Evolutionary conservation across 108 stramenopile genomes (phyloP).

Genomic region (Skeletonema tropicum): DNA sequence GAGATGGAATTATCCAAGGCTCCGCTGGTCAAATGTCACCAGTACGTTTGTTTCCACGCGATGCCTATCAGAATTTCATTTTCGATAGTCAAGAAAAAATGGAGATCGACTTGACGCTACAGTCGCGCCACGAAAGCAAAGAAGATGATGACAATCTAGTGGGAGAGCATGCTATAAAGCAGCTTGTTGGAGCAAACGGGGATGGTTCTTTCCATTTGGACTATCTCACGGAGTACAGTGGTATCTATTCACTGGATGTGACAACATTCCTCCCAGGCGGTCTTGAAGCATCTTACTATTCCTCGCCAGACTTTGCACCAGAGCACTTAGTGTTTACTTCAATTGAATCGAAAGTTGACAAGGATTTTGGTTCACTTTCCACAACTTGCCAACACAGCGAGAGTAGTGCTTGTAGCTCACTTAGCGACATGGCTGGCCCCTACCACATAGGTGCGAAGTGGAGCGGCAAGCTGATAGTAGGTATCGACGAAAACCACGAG

Average conservation of each 20-base stretch:
- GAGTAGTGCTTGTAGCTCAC: neutral
- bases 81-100: constrained; percentile 8
- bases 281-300: constrained; percentile 10
- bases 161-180: neutral
- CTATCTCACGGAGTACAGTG: constrained; percentile 1
- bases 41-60: constrained; percentile 18
- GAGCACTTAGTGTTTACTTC: constrained; percentile 12
- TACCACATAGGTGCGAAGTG: constrained; percentile 10
- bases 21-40: constrained; percentile 16
- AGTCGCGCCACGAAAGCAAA: constrained; percentile 1
- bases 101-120: constrained; percentile 13
- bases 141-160: neutral
- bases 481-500: constrained; percentile 16
- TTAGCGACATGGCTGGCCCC: constrained; percentile 12
- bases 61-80: constrained; percentile 15
- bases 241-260: constrained; percentile 18
- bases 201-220: constrained; percentile 19
- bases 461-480: constrained; percentile 18
- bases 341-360: constrained; percentile 9
- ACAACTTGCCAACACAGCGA: neutral
- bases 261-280: constrained; percentile 15
- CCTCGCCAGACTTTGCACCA: constrained; percentile 23
- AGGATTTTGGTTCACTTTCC: constrained; percentile 1
- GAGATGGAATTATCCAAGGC: constrained; percentile 7
- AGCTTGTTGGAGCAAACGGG: constrained; percentile 10